Evolutionary conservation across 202 grass and related monocot species (phyloP).

Genomic region (Panicum virgatum): DNA sequence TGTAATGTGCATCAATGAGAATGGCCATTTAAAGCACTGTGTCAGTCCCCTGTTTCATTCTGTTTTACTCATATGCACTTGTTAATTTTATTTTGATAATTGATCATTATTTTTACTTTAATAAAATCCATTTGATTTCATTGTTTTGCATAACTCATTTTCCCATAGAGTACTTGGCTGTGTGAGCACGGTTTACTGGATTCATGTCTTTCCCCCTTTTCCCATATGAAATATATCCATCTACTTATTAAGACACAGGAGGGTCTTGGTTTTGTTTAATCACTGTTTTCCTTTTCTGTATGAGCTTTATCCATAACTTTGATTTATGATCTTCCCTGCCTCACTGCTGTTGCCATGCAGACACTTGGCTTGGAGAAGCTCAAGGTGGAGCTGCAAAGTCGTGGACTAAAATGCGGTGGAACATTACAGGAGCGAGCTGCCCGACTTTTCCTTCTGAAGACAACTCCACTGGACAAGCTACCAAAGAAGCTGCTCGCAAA

Average conservation of each 20-base stretch:
- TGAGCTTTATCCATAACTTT: neutral
- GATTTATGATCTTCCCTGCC: neutral
- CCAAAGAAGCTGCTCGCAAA: slow-evolving; percentile 91
- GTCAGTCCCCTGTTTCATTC: neutral
- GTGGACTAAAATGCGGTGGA: slow-evolving; percentile 80
- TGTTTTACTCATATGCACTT: neutral
- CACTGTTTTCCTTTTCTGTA: neutral
- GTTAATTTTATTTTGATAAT: neutral
- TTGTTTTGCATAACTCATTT: neutral
- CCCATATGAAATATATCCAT: neutral
- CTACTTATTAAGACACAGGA: neutral
- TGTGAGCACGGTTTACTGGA: neutral
- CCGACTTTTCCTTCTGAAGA: slow-evolving; percentile 93
- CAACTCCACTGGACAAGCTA: slow-evolving; percentile 77
- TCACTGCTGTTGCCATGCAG: slow-evolving; percentile 40
- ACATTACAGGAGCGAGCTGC: slow-evolving; percentile 81
- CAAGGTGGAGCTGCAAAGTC: slow-evolving; percentile 72
- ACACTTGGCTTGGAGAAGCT: slow-evolving; percentile 76
- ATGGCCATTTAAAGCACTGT: neutral
- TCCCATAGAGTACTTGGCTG: neutral
- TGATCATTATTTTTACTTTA: no score
- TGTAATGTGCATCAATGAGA: neutral
- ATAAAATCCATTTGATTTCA: slow-evolving; percentile 1
- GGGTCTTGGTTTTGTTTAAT: neutral
- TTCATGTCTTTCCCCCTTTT: neutral